These are phyloP conservation scores for Colletotrichum abscissum DNA, from an alignment of 2,329 filamentous ascomycete genomes.

Conservation along the genomic window DNA sequence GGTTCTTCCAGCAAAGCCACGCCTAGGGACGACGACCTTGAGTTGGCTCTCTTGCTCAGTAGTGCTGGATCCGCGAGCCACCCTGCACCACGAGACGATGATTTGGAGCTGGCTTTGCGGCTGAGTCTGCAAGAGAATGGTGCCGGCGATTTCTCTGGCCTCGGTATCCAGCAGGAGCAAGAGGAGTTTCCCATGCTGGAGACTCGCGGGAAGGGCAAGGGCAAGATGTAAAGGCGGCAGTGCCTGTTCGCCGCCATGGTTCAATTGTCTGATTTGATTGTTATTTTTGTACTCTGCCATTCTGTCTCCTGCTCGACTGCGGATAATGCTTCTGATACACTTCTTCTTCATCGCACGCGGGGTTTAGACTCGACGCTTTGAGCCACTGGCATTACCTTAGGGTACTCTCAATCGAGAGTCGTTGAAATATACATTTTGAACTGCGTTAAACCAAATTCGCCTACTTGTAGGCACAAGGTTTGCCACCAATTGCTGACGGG, in stretches of 20 bases:
- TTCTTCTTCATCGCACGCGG: not conserved
- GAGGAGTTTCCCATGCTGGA: constrained; percentile 56
- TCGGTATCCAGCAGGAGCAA: constrained; percentile 40
- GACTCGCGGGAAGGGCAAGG: constrained; percentile 56
- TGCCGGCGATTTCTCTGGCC: constrained; percentile 42
- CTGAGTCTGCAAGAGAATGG: constrained; percentile 51
- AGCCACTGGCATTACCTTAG: not conserved
- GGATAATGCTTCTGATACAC: not conserved
- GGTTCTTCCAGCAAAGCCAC: constrained; percentile 28
- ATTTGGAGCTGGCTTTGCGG: constrained; percentile 69
- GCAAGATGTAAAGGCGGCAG: constrained; percentile 44
- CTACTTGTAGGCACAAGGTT: not conserved
- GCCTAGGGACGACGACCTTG: constrained; percentile 65
- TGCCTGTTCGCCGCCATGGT: constrained; percentile 12
- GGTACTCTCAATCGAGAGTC: not conserved
- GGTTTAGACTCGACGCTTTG: not conserved
- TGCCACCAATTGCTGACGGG: not conserved
- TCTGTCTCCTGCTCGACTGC: constrained; percentile 2
- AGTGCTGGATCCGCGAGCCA: constrained; percentile 65
- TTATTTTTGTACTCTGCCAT: not conserved
- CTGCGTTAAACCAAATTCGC: not conserved
- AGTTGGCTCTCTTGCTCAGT: constrained; percentile 65
- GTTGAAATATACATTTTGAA: not conserved
- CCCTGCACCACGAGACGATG: constrained; percentile 61
- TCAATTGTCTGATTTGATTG: not conserved